phyloP scores from a whole-genome alignment of 1,284 basidiomycete species.

The Fomes fomentarius region DNA sequence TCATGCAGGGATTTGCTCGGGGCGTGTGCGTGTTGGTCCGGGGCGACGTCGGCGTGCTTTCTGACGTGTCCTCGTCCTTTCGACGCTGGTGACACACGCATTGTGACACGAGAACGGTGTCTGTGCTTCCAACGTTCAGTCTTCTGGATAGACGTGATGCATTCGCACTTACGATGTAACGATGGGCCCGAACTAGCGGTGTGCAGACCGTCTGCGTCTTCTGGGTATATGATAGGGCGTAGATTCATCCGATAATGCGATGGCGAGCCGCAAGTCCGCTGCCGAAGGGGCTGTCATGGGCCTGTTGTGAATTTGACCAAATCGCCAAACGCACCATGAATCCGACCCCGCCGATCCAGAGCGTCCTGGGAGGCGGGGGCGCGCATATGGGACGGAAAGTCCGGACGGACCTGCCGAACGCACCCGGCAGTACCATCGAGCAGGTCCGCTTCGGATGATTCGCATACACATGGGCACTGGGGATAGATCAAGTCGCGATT shows the following conservation, averaged over 20 bases:
- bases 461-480: conserved; percentile 13
- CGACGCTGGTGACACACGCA: conserved; percentile 6
- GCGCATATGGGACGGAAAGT: conserved; percentile 4
- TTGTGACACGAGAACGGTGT: conserved; percentile 4
- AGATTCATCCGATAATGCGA: conserved; percentile 24
- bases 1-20: conserved; percentile 6
- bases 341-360: conserved; percentile 17
- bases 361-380: conserved; percentile 1
- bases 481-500: conserved; percentile 22
- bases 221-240: conserved; percentile 23
- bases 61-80: conserved; percentile 11
- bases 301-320: conserved; percentile 16
- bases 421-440: conserved; percentile 14
- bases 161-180: conserved; percentile 5
- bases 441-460: conserved; percentile 13
- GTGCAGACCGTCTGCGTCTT: conserved; percentile 15
- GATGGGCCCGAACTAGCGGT: conserved; percentile 15
- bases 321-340: conserved; percentile 1
- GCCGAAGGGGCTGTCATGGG: conserved; percentile 8
- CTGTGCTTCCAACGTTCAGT: conserved; percentile 5
- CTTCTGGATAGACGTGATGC: background rate
- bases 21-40: background rate
- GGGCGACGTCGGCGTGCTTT: conserved; percentile 9
- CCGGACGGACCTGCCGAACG: conserved; percentile 14
- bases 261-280: conserved; percentile 13